Conservation (phyloP, 768 basidiomycete genomes). For the Pleurotus eryngii region DNA sequence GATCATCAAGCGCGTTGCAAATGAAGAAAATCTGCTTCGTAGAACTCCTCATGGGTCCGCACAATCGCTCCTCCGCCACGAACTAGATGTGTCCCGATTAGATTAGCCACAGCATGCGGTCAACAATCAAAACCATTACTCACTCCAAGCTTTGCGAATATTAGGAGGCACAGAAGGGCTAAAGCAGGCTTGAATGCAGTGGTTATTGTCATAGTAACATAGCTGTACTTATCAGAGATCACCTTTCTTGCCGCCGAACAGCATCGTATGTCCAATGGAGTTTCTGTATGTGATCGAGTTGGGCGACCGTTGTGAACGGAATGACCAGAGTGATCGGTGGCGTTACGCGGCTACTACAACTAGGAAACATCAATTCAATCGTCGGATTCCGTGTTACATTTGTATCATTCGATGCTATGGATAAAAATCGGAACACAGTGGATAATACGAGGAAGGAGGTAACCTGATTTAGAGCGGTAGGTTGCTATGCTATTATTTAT, state of each 20-base stretch:
- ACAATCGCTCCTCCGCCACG: conserved; percentile 7
- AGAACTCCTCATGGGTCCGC: conserved; percentile 7
- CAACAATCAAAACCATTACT: background rate
- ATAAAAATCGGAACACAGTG: too few species aligned
- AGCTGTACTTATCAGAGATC: background rate
- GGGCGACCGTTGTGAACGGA: too few species aligned
- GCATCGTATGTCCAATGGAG: background rate
- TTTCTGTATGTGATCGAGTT: too few species aligned
- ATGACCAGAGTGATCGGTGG: too few species aligned
- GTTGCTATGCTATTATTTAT: background rate
- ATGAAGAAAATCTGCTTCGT: conserved; percentile 7
- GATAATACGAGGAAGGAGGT: background rate
- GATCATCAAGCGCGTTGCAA: conserved; percentile 7
- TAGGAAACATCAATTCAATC: too few species aligned
- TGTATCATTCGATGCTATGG: too few species aligned
- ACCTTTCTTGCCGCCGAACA: background rate
- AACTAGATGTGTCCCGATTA: background rate
- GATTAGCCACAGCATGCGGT: too few species aligned
- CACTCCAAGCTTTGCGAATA: conserved; percentile 9
- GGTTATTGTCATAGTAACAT: background rate
- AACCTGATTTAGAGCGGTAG: background rate
- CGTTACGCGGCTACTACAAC: too few species aligned
- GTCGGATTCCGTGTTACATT: too few species aligned
- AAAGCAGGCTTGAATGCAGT: conserved; percentile 22
- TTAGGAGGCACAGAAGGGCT: conserved; percentile 11